Base-by-base conservation (phyloP, 805 yeast species). In the Candida easanensis region DNA sequence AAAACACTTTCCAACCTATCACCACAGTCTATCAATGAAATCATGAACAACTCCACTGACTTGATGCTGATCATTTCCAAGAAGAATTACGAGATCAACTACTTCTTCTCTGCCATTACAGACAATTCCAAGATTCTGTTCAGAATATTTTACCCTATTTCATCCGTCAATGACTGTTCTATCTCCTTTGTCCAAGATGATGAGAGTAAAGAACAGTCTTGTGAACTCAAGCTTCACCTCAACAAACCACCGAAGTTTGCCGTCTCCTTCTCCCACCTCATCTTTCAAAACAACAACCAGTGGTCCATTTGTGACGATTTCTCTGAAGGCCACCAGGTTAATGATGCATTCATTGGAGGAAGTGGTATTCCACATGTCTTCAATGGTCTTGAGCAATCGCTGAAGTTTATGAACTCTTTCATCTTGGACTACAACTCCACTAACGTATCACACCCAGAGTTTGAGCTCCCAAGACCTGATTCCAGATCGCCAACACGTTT, bases 241-340 rank as follows among this genome's bases (percentile, higher is more conserved):
- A 65, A 75, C 17, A 76, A 79, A 44, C 76, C 86, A 32, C 95
- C 95, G 5, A 81, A 80, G 55, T 86, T 86, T 63, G 87, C 90
- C 1, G 93, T 86, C 1, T 82, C 81, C 54, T 85, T 84, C 59
- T 67, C 80, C 44, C 74, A 77, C 52, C 77, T 78, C 15, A 71
- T 72, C 39, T 60, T 57, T 2, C 71, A 72, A 48, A 69, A 74
- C 49, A 61, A 72, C 19, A 82, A 82, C 58, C 85, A 80, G 53
- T 83, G 90, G 90, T 80, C 86, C 1, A 80, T 84, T 20, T 84
- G 91, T 62, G 91, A 84, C 45, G 95, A 86, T 63, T 86, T 86
- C 52, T 80, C 88, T 45, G 93, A 85, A 54, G 90, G 87, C 13
- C 88, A 83, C 55, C 91, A 85, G 58, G 93, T 86, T 5, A 79